Percentiles rank a stretch among this genome's conserved stretches.
These are phyloP conservation scores for Hypericum androsaemum DNA, from an alignment of 345 rosid species.

Conservation along the genomic window DNA sequence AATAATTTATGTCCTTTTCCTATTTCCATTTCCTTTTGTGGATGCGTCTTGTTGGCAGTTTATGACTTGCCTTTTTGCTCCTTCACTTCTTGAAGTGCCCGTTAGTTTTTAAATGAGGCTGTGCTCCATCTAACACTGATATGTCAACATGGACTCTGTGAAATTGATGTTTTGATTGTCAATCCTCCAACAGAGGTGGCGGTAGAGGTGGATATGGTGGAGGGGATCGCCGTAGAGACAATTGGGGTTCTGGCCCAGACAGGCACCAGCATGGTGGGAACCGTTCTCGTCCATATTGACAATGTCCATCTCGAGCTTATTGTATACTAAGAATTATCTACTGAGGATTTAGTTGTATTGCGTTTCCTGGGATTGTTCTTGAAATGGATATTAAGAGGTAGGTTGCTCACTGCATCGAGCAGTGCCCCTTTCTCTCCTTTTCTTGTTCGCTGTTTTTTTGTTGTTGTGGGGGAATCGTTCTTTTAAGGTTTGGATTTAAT, in stretches of 20 bases:
- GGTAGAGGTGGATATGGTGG: conserved; percentile 79
- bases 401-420: conserved; percentile 54
- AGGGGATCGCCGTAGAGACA: conserved; percentile 82
- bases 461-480: conserved; percentile 22
- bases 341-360: conserved; percentile 36
- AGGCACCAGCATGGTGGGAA: conserved; percentile 80
- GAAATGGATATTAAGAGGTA: conserved; percentile 65
- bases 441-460: conserved; percentile 10
- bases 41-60: too few species aligned
- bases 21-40: too few species aligned
- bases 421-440: conserved; percentile 37
- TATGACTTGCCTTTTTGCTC: too few species aligned
- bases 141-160: too few species aligned
- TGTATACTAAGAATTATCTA: conserved; percentile 55
- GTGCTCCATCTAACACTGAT: too few species aligned
- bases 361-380: conserved; percentile 44
- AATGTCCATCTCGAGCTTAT: conserved; percentile 25
- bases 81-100: too few species aligned
- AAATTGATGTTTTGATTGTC: conserved; percentile 7
- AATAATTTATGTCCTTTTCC: too few species aligned
- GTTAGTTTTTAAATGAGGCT: too few species aligned
- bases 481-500: conserved; percentile 40
- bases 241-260: conserved; percentile 76
- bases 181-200: conserved; percentile 47
- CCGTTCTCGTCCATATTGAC: conserved; percentile 86